Percentiles rank a stretch among this genome's conserved stretches.
Evolutionary conservation across 805 yeast genomes (phyloP).

Genomic region (Schwanniomyces vanrijiae): DNA sequence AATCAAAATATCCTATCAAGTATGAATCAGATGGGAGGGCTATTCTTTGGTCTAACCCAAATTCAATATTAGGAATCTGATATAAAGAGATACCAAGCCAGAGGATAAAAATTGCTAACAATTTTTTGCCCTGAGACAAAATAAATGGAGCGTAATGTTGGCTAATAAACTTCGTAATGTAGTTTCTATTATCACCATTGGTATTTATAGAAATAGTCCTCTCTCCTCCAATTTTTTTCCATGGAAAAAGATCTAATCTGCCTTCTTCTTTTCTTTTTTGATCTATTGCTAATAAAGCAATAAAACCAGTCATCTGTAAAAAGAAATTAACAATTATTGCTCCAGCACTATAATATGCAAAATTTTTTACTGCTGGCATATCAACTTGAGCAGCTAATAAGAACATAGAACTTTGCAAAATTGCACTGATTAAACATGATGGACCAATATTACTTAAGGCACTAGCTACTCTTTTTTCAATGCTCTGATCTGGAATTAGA

Average conservation of each 20-base stretch:
- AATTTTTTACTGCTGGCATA: conserved; percentile 96
- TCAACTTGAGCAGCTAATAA: conserved; percentile 74
- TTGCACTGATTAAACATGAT: conserved; percentile 73
- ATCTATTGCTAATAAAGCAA: conserved; percentile 69
- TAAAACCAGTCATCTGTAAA: conserved; percentile 79
- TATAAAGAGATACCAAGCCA: conserved; percentile 72
- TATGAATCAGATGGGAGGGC: conserved; percentile 87
- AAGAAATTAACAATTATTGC: conserved; percentile 76
- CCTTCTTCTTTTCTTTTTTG: conserved; percentile 59
- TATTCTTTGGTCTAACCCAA: conserved; percentile 86
- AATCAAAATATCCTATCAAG: conserved; percentile 75
- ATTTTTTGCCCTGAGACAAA: conserved; percentile 45
- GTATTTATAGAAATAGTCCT: conserved; percentile 3
- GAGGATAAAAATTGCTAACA: conserved; percentile 54
- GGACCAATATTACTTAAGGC: conserved; percentile 83
- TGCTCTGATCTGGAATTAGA: conserved; percentile 34
- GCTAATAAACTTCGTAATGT: conserved; percentile 38
- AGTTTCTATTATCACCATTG: conserved; percentile 15
- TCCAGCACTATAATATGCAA: conserved; percentile 87
- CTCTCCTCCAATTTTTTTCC: conserved; percentile 32
- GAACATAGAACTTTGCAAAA: conserved; percentile 79
- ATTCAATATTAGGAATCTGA: conserved; percentile 62
- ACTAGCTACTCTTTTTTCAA: conserved; percentile 59
- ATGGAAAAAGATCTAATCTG: conserved; percentile 63
- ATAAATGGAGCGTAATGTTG: conserved; percentile 60